A percentile compares a stretch with the other conserved stretches of the same genome.
Conservation (phyloP, 495 filamentous ascomycete genomes). For the Parathielavia appendiculata region DNA sequence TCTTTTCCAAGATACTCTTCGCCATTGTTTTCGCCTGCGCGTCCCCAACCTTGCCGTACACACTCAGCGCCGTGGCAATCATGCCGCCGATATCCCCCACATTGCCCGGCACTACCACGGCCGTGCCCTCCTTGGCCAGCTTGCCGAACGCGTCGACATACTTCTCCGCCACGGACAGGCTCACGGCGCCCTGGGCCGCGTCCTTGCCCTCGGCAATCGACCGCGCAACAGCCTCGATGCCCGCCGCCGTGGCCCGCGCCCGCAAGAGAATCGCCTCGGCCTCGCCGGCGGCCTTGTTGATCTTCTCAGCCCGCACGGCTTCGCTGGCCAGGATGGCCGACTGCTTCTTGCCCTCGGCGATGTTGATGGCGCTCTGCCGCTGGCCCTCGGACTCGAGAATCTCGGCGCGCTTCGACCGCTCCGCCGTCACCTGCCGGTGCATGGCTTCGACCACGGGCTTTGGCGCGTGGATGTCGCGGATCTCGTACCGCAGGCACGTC, state of each 20-base stretch:
- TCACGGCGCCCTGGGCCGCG: slow-evolving; percentile 74
- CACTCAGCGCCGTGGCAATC: slow-evolving; percentile 93
- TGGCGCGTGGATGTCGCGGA: slow-evolving; percentile 95
- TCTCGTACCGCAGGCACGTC: slow-evolving; percentile 93
- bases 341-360: slow-evolving; percentile 95
- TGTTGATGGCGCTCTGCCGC: slow-evolving; percentile 94
- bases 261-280: slow-evolving; percentile 85
- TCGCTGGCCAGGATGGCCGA: slow-evolving; percentile 92
- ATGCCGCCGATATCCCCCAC: slow-evolving; percentile 95
- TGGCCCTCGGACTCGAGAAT: slow-evolving; percentile 96
- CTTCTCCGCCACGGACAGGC: slow-evolving; percentile 88
- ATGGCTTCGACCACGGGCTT: slow-evolving; percentile 90
- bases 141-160: slow-evolving; percentile 94
- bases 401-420: slow-evolving; percentile 93
- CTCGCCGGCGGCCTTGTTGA: slow-evolving; percentile 87
- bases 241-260: slow-evolving; percentile 77
- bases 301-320: slow-evolving; percentile 81
- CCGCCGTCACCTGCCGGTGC: slow-evolving; percentile 96
- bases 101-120: slow-evolving; percentile 92
- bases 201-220: slow-evolving; percentile 65
- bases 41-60: slow-evolving; percentile 89
- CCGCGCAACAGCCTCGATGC: slow-evolving; percentile 78
- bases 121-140: slow-evolving; percentile 87
- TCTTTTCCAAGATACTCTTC: slow-evolving; percentile 40
- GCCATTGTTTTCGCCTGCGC: slow-evolving; percentile 69